A percentile compares a stretch with the other conserved stretches of the same genome.
These are phyloP conservation scores for Euphorbia schlechtendalii DNA, from an alignment of 441 rosid species.

Conservation along the genomic window DNA sequence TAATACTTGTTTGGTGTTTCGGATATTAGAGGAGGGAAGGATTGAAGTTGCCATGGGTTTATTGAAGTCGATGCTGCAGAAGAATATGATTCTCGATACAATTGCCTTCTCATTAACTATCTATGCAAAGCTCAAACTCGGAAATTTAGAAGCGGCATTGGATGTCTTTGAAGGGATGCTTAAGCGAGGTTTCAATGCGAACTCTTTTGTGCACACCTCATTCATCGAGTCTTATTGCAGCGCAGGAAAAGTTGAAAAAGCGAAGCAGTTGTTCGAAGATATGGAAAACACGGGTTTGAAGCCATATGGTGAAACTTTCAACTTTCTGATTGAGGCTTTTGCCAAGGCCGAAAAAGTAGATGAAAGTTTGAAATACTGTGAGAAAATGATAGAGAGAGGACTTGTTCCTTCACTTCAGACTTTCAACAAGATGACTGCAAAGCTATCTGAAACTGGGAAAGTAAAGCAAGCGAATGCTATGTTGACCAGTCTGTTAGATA, in stretches of 20 bases:
- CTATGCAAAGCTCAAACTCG: slow-evolving; percentile 34
- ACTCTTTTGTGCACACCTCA: slow-evolving; percentile 49
- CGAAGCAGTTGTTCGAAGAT: slow-evolving; percentile 35
- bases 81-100: slow-evolving; percentile 56
- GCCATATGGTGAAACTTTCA: slow-evolving; percentile 58
- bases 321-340: slow-evolving; percentile 41
- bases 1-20: slow-evolving; percentile 45
- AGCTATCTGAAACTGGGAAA: slow-evolving; percentile 33
- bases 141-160: slow-evolving; percentile 42
- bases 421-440: slow-evolving; percentile 49
- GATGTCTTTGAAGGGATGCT: slow-evolving; percentile 61
- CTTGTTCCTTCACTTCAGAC: slow-evolving; percentile 37
- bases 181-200: slow-evolving; percentile 52
- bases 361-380: slow-evolving; percentile 37
- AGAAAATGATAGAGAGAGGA: slow-evolving; percentile 45
- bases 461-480: slow-evolving; percentile 38
- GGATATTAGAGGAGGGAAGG: slow-evolving; percentile 47
- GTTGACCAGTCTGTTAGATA: slow-evolving; percentile 42
- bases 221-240: slow-evolving; percentile 43
- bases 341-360: slow-evolving; percentile 39
- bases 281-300: slow-evolving; percentile 43
- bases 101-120: slow-evolving; percentile 59
- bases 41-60: slow-evolving; percentile 41
- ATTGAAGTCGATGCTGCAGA: slow-evolving; percentile 61
- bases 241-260: slow-evolving; percentile 41